Conservation (phyloP, 176 grass and related monocot genomes). For the Musa troglodytarum region DNA sequence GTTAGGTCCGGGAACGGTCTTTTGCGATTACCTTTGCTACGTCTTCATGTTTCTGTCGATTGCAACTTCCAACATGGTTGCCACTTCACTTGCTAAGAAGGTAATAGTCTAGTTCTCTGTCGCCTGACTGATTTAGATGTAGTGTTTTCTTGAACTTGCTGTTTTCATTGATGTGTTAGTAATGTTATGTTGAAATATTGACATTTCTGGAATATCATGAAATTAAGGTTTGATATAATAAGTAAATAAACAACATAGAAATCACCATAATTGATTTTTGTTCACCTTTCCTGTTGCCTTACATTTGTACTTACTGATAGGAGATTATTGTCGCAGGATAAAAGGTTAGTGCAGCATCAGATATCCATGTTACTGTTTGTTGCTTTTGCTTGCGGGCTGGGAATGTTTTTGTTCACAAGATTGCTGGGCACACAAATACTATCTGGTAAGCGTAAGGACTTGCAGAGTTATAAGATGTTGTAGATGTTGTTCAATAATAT, state of each 20-base stretch:
- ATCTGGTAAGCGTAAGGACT: slow-evolving; percentile 36
- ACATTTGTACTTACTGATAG: not conserved
- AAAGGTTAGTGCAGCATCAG: slow-evolving; percentile 73
- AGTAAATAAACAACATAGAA: too few relatives aligned
- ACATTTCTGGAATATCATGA: too few relatives aligned
- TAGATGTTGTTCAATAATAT: not conserved
- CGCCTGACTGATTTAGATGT: not conserved
- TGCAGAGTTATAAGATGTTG: not conserved
- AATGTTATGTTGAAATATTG: too few relatives aligned
- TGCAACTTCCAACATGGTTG: slow-evolving; percentile 96
- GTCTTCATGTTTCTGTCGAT: slow-evolving; percentile 95
- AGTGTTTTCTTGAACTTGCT: not conserved
- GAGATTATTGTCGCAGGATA: slow-evolving; percentile 38
- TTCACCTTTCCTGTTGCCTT: not conserved
- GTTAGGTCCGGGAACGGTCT: slow-evolving; percentile 76
- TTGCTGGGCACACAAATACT: slow-evolving; percentile 58
- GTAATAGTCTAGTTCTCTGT: slow-evolving; percentile 14
- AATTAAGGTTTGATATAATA: too few relatives aligned
- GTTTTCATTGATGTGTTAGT: not conserved
- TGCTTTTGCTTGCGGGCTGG: slow-evolving; percentile 64
- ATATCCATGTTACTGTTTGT: slow-evolving; percentile 84
- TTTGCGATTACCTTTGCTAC: slow-evolving; percentile 88
- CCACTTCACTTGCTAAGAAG: slow-evolving; percentile 82
- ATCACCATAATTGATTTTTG: not conserved
- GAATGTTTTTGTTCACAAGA: slow-evolving; percentile 86